A percentile compares a stretch with the other conserved stretches of the same genome.
These are phyloP conservation scores for Trichoderma simmonsii DNA, from an alignment of 2,329 filamentous ascomycete genomes.

Conservation along the genomic window DNA sequence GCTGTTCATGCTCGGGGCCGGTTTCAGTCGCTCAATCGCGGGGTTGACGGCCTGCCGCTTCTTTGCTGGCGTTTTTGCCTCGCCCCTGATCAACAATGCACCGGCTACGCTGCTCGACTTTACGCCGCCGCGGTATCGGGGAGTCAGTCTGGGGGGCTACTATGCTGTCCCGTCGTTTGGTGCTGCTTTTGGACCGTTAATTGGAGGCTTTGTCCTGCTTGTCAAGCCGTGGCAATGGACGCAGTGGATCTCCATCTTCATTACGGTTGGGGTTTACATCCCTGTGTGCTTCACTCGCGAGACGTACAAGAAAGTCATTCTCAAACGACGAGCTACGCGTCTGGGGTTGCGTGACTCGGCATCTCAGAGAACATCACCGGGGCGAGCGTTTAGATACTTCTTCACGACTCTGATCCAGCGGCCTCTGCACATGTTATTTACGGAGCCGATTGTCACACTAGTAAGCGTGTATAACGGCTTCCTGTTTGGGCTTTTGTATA, in stretches of 20 bases:
- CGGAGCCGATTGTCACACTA: slow-evolving; percentile 66
- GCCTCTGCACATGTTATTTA: slow-evolving; percentile 67
- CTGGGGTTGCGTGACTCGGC: slow-evolving; percentile 27
- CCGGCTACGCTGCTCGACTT: slow-evolving; percentile 62
- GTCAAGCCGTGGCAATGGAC: slow-evolving; percentile 65
- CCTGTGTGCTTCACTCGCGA: slow-evolving; percentile 56
- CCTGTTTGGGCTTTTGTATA: slow-evolving; percentile 56
- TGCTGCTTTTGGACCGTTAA: slow-evolving; percentile 60
- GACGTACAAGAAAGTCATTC: slow-evolving; percentile 59
- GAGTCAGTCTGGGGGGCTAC: slow-evolving; percentile 60
- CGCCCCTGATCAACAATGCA: slow-evolving; percentile 59
- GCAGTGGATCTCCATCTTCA: slow-evolving; percentile 38
- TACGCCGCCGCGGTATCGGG: slow-evolving; percentile 51
- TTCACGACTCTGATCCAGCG: slow-evolving; percentile 51
- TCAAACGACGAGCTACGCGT: slow-evolving; percentile 45
- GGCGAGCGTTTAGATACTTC: slow-evolving; percentile 27
- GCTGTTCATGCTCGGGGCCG: slow-evolving; percentile 72
- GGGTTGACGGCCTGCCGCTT: slow-evolving; percentile 72
- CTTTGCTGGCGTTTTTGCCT: slow-evolving; percentile 61
- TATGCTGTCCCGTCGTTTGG: slow-evolving; percentile 65
- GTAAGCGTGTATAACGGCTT: slow-evolving; percentile 65
- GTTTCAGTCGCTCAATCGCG: slow-evolving; percentile 62
- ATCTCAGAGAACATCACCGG: slow-evolving; percentile 27
- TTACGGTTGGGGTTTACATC: slow-evolving; percentile 50
- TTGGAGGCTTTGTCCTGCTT: slow-evolving; percentile 64